Conservation (phyloP, 208 protist genomes). For the Porcisia deanei region DNA sequence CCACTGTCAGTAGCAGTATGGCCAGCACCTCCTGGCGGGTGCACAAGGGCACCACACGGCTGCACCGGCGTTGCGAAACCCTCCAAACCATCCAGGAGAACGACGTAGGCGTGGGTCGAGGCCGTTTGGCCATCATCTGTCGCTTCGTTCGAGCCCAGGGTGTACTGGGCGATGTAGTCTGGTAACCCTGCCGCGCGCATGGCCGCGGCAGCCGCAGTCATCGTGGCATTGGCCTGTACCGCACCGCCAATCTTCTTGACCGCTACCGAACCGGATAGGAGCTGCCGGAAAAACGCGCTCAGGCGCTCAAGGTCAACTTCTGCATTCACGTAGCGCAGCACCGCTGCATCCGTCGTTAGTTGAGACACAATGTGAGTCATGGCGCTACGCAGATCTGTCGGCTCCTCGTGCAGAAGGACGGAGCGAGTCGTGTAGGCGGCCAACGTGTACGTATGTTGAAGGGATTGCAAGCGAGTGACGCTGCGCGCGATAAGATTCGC, state of each 20-base stretch:
- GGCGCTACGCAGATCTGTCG: conserved; percentile 62
- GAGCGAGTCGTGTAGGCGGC: conserved; percentile 60
- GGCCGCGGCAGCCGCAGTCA: neutral
- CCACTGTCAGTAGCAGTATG: conserved; percentile 17
- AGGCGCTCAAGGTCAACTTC: conserved; percentile 70
- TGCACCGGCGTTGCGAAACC: conserved; percentile 31
- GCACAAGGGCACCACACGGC: conserved; percentile 59
- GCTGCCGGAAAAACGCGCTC: conserved; percentile 48
- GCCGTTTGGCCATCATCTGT: conserved; percentile 1
- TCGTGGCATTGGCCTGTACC: neutral
- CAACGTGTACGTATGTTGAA: conserved; percentile 42
- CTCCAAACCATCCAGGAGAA: conserved; percentile 74
- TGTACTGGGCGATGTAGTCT: conserved; percentile 19
- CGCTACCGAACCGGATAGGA: conserved; percentile 35
- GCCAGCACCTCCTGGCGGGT: conserved; percentile 25
- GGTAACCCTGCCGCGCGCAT: conserved; percentile 22
- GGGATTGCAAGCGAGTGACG: conserved; percentile 30
- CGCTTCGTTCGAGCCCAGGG: conserved; percentile 1
- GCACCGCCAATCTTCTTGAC: neutral
- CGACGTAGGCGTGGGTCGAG: conserved; percentile 37
- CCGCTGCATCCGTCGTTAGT: conserved; percentile 49
- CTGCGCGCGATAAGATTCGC: conserved; percentile 47
- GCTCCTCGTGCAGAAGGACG: conserved; percentile 47
- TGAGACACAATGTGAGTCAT: conserved; percentile 68
- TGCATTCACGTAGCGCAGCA: conserved; percentile 53